Evolutionary conservation across 768 basidiomycete species (phyloP), one percentile per base, ranked within the genome.

Genomic region (Leucocoprinus leucothites): DNA sequence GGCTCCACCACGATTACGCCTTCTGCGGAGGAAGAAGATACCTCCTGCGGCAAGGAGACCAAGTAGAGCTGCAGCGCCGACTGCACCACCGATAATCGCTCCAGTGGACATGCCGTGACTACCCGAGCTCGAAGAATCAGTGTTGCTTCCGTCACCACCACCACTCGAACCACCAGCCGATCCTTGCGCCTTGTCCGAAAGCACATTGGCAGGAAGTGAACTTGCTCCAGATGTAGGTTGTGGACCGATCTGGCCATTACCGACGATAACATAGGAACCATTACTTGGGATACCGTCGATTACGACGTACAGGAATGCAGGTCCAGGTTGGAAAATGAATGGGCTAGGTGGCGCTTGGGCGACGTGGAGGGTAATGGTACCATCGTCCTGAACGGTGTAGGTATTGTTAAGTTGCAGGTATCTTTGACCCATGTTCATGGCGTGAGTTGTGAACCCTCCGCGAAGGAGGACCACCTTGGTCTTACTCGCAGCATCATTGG

Each of bases 371-470:
- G 79, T 81, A 60, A 91, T 85, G 16, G 86, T 82, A 18, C 89
- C 87, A 59, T 94, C 84, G n/a, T 64, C 67, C 65, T 90, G 82
- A 53, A 93, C 88, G 0, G 84, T 88, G 73, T 86, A 96, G 0
- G 94, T 89, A 64, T 81, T 88, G 68, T 94, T 87, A 51, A 97
- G 82, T 71, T 95, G 85, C 55, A 95, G 63, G 52, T 77, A 79
- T 3, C 94, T 80, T 69, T 93, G 90, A 0, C 89, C 89, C 87
- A 91, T 91, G 73, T 89, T 91, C 88, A 91, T 89, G 34, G 81
- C 88, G 62, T 91, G 89, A 0, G 89, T 91, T 2, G 89, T 85
- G 74, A 87, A 91, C 0, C 95, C 95, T 3, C 84, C 79, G n/a
- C 96, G 89, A 24, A 89, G 74, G 57, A 98, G 70, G 31, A 84